Base-by-base conservation (phyloP, 2,329 filamentous ascomycete species). In the Diaporthe caulivora region DNA sequence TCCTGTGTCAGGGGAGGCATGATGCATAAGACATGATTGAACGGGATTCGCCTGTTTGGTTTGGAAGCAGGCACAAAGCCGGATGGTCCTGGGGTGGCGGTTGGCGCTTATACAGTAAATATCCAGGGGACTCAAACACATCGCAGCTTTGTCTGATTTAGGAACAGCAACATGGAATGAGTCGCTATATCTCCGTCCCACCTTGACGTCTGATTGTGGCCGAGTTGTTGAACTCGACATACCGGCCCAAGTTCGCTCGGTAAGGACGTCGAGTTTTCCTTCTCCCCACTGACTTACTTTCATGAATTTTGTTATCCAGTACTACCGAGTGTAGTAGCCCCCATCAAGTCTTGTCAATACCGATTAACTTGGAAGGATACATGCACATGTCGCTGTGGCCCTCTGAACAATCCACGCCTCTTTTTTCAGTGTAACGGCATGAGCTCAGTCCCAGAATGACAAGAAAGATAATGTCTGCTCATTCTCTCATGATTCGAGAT, bases 141-240 rank as follows among this genome's bases (percentile, higher is more conserved):
- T 67, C 47, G 62, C 44, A 67, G 47, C 47, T 67, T 53, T 67
- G 47, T 53, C 62, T 67, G 62, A 29, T 53, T 67, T 53, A 29
- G 62, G 62, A 51, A 53, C 29, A 24, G 31, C 62, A 26, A 26
- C n/a, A 37, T 21, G 29, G 60, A 21, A 13, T 31, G 29, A 40
- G n/a, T 9, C 21, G 15, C 8, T 47, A 31, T 21, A 29, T 29
- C 8, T 13, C 44, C 47, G 62, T 67, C 62, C 47, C 62, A 67
- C 47, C n/a, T 53, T 21, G 31, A 40, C 62, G 47, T 53, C 62
- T 53, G 47, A 67, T 67, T 21, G 62, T 40, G 47, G 17, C 47
- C 18, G 53, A 53, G 47, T 53, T 31, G 62, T 53, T 67, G 62
- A 24, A 26, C 47, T 37, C 9, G n/a, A 67, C 11, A n/a, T 26